Base-by-base conservation (phyloP, 2,329 filamentous ascomycete genomes). In the Cucurbitaria berberidis region DNA sequence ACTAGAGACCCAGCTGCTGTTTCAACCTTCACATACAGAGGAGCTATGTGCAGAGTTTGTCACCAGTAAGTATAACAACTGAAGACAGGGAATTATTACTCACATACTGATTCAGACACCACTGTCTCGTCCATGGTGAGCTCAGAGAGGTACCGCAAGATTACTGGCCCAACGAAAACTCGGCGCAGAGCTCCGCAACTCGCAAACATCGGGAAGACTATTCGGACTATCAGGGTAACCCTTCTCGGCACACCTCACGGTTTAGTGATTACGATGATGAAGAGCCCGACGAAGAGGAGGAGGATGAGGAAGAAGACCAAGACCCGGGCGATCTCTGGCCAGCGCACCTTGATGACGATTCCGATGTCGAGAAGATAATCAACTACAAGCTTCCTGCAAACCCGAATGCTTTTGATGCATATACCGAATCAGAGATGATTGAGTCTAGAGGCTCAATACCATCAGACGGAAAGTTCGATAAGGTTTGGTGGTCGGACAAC, bases 91-190 rank as follows among this genome's bases (percentile, higher is more conserved):
- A 2, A 16, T 10, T 16, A 16, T 6, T 30, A 13, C 42, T 59
- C 36, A 66, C 27, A 29, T 35, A 26, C 41, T 26, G 8, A 9
- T 48, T 19, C 27, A 72, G 68, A 36, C 72, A 75, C 41, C 57
- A 74, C 21, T 80, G 78, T 48, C 67, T 70, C 1, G 72, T 72
- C 27, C 78, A 80, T 51, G 78, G 78, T 1, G 74, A 76, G 42
- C 61, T 77, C 1, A 59, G 64, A 32, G 74, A 80, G 24, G 21
- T 53, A 7, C 63, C 66, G 32, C 46, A 48, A 39, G 27, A 36
- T 22, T 43, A 32, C 19, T 18, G 22, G 40, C n/a, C n/a, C n/a
- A n/a, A n/a, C n/a, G n/a, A n/a, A n/a, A n/a, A n/a, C n/a, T n/a
- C n/a, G n/a, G n/a, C n/a, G n/a, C n/a, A n/a, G n/a, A n/a, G n/a